These are phyloP conservation scores for Fraxinus pennsylvanica DNA, from an alignment of 257 asterid genomes.

Conservation along the genomic window DNA sequence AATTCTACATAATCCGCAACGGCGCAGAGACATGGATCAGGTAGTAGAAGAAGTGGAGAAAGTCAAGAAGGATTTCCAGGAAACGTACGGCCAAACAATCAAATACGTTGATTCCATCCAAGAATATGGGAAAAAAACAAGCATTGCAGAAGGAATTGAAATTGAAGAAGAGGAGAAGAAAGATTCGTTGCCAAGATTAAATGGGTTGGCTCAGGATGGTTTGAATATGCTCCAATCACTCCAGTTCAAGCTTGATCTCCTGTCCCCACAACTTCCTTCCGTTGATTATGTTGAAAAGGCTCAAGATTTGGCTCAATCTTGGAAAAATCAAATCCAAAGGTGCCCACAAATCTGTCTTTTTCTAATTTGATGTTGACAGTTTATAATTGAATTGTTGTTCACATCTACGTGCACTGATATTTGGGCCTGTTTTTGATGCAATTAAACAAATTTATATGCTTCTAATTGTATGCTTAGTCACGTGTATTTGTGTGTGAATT, in stretches of 20 bases:
- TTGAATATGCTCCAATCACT: slow-evolving; percentile 62
- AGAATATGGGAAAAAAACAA: slow-evolving; percentile 58
- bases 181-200: slow-evolving; percentile 79
- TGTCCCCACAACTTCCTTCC: slow-evolving; percentile 77
- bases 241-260: slow-evolving; percentile 83
- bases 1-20: not conserved
- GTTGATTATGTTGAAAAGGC: slow-evolving; percentile 68
- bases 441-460: not conserved
- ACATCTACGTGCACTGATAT: not conserved
- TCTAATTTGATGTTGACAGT: not conserved
- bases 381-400: slow-evolving; percentile 8
- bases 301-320: slow-evolving; percentile 61
- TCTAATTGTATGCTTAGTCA: not conserved
- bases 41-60: slow-evolving; percentile 76
- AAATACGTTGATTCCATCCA: slow-evolving; percentile 57
- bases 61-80: slow-evolving; percentile 55
- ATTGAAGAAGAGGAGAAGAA: slow-evolving; percentile 41
- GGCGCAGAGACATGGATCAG: slow-evolving; percentile 49
- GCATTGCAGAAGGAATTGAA: slow-evolving; percentile 32
- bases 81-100: slow-evolving; percentile 44
- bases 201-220: slow-evolving; percentile 90
- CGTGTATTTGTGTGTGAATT: not conserved
- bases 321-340: slow-evolving; percentile 78
- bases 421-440: not conserved
- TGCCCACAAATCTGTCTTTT: slow-evolving; percentile 20